phyloP scores from a whole-genome alignment of 352 stramenopile species.

The Phytopythium vexans region DNA sequence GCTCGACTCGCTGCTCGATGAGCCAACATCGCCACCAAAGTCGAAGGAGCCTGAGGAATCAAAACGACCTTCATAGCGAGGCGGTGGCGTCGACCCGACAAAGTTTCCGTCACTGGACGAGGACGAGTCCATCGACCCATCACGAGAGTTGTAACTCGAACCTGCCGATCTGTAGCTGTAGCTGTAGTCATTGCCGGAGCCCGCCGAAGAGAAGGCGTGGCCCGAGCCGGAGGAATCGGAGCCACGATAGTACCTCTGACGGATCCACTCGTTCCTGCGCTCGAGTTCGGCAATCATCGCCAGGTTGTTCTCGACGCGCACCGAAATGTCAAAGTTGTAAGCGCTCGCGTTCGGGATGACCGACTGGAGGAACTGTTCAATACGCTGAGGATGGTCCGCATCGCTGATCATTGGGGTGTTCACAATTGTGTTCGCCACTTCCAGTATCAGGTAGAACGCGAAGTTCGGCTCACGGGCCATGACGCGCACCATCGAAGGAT shows the following conservation, averaged over 20 bases:
- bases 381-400: constrained; percentile 5
- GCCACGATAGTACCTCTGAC: constrained; percentile 2
- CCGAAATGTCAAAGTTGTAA: constrained; percentile 26
- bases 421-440: constrained; percentile 13
- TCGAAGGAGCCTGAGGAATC: no score
- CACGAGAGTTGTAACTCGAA: background rate
- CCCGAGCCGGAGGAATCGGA: background rate
- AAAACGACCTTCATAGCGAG: no score
- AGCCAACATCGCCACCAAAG: no score
- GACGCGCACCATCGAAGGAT: constrained; percentile 13
- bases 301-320: constrained; percentile 31
- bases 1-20: no score
- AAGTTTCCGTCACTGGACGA: constrained; percentile 7
- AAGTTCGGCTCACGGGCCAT: constrained; percentile 14
- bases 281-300: constrained; percentile 18
- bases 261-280: constrained; percentile 21
- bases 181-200: background rate
- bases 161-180: constrained; percentile 9
- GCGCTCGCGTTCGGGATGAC: constrained; percentile 17
- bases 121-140: background rate
- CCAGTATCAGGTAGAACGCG: constrained; percentile 25
- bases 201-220: background rate
- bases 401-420: constrained; percentile 17
- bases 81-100: background rate
- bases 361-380: constrained; percentile 10